Percentiles rank a stretch among this genome's conserved stretches.
These are phyloP conservation scores for Pseudocercospora pini-densiflorae DNA, from an alignment of 2,329 filamentous ascomycete species.

Conservation along the genomic window DNA sequence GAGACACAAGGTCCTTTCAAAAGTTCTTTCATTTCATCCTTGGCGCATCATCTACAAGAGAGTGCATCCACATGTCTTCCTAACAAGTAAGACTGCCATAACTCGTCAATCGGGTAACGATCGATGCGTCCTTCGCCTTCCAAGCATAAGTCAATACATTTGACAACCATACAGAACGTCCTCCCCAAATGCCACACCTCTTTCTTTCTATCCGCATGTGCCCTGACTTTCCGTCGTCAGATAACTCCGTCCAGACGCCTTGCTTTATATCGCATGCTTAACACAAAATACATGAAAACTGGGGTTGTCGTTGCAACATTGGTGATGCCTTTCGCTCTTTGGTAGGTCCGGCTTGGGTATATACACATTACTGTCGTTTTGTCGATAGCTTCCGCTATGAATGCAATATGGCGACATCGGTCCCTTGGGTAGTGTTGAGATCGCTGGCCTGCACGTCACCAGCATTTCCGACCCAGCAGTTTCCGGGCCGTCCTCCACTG, in stretches of 20 bases:
- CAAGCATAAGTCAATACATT: neutral
- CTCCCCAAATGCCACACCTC: slow-evolving; percentile 2
- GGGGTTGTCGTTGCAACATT: slow-evolving; percentile 6
- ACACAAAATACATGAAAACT: slow-evolving; percentile 4
- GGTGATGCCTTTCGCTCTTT: neutral
- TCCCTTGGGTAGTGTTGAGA: slow-evolving; percentile 26
- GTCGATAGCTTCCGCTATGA: slow-evolving; percentile 12
- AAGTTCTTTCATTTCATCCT: slow-evolving; percentile 2
- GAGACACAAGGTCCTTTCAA: neutral
- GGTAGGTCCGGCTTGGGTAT: slow-evolving; percentile 14
- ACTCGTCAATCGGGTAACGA: neutral
- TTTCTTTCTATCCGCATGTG: neutral
- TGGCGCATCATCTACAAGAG: neutral
- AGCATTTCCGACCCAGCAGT: slow-evolving; percentile 39
- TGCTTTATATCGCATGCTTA: slow-evolving; percentile 8
- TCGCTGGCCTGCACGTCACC: slow-evolving; percentile 19
- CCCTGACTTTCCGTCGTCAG: neutral
- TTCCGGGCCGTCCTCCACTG: slow-evolving; percentile 33
- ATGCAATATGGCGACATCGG: slow-evolving; percentile 32
- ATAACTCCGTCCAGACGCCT: slow-evolving; percentile 10
- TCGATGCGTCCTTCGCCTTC: neutral
- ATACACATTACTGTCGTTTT: slow-evolving; percentile 20
- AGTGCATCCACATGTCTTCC: neutral
- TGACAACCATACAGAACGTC: neutral
- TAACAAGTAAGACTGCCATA: neutral